Evolutionary conservation across 2,329 filamentous ascomycete genomes (phyloP), one percentile per base, ranked within the genome.

Genomic region (Meredithiella fracta): DNA sequence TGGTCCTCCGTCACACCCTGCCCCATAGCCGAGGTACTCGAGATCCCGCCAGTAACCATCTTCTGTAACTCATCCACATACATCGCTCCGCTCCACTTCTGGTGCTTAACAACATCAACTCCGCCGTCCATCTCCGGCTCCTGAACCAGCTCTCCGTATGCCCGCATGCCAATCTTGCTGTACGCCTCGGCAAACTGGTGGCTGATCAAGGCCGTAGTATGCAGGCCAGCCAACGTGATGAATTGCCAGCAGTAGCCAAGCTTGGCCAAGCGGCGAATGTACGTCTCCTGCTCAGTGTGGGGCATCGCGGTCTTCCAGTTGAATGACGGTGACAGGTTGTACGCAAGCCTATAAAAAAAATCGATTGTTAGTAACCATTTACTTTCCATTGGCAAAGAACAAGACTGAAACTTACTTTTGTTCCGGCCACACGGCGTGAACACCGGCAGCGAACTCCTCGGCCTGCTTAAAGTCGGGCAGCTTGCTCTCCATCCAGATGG

Each of bases 401-500:
- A 38, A 25, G 26, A 22, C 40, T 25, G 31, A 22, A 38, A 74
- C 82, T 70, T 70, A 91, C 86, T 98, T 98, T 70, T 96, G 87
- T 72, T 98, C 86, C 0, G 92, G 92, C 81, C 85, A 96, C 8
- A 89, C 87, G 57, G 88, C 85, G 70, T 97, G 92, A 42, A 98
- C 91, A 52, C 92, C 91, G 47, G 86, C 77, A 31, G 92, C 90
- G 64, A 98, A 98, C 66, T 96, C 85, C 73, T 88, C 80, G 23
- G 92, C 92, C 73, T 97, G 92, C 52, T 77, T 76, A 68, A 76
- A 97, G 68, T 97, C 91, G 49, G 92, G 92, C 62, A 95, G 76
- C 73, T 95, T 96, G 73, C 85, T 91, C 79, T 98, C 92, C 92
- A 98, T 98, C 92, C 92, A 98, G 70, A 98, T 94, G 68, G 94